phyloP scores from a whole-genome alignment of 306 rosid species.

The Cicer judaicum region DNA sequence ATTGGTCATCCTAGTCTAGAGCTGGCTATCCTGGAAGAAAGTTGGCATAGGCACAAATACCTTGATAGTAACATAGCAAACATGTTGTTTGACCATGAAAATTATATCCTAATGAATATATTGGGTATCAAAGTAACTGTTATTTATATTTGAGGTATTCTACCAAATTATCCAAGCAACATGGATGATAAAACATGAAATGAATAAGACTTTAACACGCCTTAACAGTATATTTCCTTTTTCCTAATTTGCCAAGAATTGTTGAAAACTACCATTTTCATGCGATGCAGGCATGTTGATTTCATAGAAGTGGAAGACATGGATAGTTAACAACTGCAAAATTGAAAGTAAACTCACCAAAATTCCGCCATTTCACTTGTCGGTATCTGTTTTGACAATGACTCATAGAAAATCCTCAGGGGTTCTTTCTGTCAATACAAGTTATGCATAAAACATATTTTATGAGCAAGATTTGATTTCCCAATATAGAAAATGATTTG shows the following conservation, averaged over 20 bases:
- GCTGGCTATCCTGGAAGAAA: not conserved
- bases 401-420: slow-evolving; percentile 84
- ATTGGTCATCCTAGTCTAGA: not conserved
- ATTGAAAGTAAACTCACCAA: slow-evolving; percentile 58
- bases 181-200: slow-evolving; percentile 24
- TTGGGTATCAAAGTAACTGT: not conserved
- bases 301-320: slow-evolving; percentile 1
- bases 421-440: slow-evolving; percentile 87
- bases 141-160: not conserved
- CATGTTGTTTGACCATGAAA: not conserved
- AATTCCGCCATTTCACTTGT: slow-evolving; percentile 93
- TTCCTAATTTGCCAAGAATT: not conserved
- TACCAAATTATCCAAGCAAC: slow-evolving; percentile 11
- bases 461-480: slow-evolving; percentile 25
- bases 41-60: not conserved
- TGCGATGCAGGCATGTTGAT: not conserved
- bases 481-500: slow-evolving; percentile 18
- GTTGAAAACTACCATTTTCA: not conserved
- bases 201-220: not conserved
- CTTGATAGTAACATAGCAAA: slow-evolving; percentile 1
- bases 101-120: not conserved
- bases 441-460: slow-evolving; percentile 10
- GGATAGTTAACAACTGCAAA: slow-evolving; percentile 29
- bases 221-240: not conserved
- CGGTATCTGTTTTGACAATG: slow-evolving; percentile 90